Percentiles rank a stretch among this genome's conserved stretches.
These are phyloP conservation scores for Tilletia walkeri DNA, from an alignment of 1,284 basidiomycete genomes.

Conservation along the genomic window DNA sequence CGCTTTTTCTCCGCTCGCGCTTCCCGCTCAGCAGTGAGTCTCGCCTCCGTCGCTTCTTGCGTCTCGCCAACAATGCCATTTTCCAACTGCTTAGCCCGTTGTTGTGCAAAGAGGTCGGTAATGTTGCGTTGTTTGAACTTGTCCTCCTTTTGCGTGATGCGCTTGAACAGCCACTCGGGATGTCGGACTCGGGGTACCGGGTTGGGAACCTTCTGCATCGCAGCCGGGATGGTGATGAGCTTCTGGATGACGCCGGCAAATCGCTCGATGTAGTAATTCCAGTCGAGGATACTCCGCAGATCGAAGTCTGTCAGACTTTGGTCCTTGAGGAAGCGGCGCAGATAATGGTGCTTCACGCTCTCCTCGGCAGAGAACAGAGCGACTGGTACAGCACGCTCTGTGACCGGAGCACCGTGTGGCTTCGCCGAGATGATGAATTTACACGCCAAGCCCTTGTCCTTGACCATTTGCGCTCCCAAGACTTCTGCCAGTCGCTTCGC, in stretches of 20 bases:
- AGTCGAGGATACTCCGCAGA: slow-evolving; percentile 90
- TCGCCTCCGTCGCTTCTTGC: not conserved
- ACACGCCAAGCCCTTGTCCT: slow-evolving; percentile 97
- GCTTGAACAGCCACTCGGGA: slow-evolving; percentile 93
- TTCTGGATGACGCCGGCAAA: slow-evolving; percentile 98
- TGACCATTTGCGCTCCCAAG: slow-evolving; percentile 96
- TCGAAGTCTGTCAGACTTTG: slow-evolving; percentile 84
- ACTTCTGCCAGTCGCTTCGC: slow-evolving; percentile 94
- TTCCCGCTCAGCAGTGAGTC: not conserved
- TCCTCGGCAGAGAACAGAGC: slow-evolving; percentile 97
- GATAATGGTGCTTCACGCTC: slow-evolving; percentile 79
- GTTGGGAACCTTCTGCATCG: slow-evolving; percentile 94
- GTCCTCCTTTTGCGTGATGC: slow-evolving; percentile 85
- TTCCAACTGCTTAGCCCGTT: slow-evolving; percentile 31
- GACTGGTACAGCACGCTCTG: slow-evolving; percentile 94
- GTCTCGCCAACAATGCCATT: slow-evolving; percentile 6
- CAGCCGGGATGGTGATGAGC: slow-evolving; percentile 97
- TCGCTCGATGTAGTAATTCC: slow-evolving; percentile 98
- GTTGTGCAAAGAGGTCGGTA: slow-evolving; percentile 79
- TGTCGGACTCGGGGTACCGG: slow-evolving; percentile 93
- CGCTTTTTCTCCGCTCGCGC: slow-evolving; percentile 8
- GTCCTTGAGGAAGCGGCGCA: slow-evolving; percentile 96
- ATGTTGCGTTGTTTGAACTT: slow-evolving; percentile 98
- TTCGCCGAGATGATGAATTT: slow-evolving; percentile 98
- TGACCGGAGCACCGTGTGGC: slow-evolving; percentile 89